Evolutionary conservation across 352 stramenopile species (phyloP).

Genomic region (Phytopythium chamaehyphon): DNA sequence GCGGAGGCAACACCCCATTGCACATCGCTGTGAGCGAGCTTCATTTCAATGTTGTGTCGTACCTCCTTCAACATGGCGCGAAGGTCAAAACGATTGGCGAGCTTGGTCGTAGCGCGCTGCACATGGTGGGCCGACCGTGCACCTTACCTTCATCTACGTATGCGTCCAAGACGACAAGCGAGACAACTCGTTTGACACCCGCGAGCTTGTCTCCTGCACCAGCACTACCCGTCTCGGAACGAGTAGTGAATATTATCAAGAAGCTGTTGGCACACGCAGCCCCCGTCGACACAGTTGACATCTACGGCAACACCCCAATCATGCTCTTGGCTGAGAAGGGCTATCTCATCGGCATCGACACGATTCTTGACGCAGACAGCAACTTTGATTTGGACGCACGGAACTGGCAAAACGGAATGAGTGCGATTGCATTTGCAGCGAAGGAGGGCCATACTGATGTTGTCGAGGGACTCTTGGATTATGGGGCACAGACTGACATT

Average conservation of each 20-base stretch:
- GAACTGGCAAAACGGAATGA: conserved; percentile 82
- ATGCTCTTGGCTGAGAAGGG: conserved; percentile 78
- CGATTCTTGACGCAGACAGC: conserved; percentile 62
- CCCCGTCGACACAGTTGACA: conserved; percentile 59
- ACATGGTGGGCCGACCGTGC: conserved; percentile 76
- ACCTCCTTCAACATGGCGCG: conserved; percentile 80
- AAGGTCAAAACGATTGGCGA: conserved; percentile 75
- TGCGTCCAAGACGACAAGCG: conserved; percentile 19
- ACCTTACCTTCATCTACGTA: conserved; percentile 41
- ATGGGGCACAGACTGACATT: conserved; percentile 66
- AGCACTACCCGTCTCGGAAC: conserved; percentile 24
- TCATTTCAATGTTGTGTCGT: conserved; percentile 86
- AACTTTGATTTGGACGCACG: conserved; percentile 70
- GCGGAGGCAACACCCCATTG: conserved; percentile 71
- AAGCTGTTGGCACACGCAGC: conserved; percentile 77
- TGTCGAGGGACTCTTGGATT: conserved; percentile 82
- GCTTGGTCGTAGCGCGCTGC: conserved; percentile 60
- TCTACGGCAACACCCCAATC: conserved; percentile 79
- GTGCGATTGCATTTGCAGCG: conserved; percentile 66
- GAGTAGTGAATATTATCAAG: conserved; percentile 75
- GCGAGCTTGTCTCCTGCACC: conserved; percentile 3
- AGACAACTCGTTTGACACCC: conserved; percentile 1
- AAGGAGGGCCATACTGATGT: conserved; percentile 59
- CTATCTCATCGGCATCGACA: conserved; percentile 65
- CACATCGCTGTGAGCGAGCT: conserved; percentile 76